phyloP scores from a whole-genome alignment of 768 basidiomycete genomes.

The Psilocybe cubensis region DNA sequence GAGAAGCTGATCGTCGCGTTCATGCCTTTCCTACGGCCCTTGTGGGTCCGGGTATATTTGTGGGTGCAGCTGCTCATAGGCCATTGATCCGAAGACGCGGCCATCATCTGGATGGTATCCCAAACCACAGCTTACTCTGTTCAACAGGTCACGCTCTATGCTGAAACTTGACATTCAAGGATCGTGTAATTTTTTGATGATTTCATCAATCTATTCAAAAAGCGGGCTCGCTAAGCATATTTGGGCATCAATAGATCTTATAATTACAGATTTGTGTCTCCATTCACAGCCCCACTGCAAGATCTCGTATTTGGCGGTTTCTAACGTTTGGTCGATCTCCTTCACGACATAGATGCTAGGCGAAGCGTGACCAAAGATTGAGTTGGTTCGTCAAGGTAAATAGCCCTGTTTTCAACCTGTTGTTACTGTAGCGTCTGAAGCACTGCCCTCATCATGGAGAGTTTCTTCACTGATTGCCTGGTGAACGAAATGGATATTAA shows the following conservation, averaged over 20 bases:
- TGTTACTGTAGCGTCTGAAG: slow-evolving; percentile 27
- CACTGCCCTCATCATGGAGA: slow-evolving; percentile 49
- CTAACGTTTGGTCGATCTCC: slow-evolving; percentile 25
- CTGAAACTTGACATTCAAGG: slow-evolving; percentile 23
- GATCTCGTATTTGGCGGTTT: slow-evolving; percentile 18
- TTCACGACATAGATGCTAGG: slow-evolving; percentile 22
- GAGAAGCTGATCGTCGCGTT: background rate
- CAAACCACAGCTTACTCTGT: slow-evolving; percentile 10
- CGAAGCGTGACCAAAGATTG: slow-evolving; percentile 10
- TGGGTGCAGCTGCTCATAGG: background rate
- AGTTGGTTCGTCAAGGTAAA: slow-evolving; percentile 24
- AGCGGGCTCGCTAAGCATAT: slow-evolving; percentile 3
- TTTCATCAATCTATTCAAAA: slow-evolving; percentile 9
- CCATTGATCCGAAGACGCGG: slow-evolving; percentile 11
- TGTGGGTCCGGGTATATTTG: slow-evolving; percentile 12
- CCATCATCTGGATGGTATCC: slow-evolving; percentile 2
- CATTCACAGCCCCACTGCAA: slow-evolving; percentile 22
- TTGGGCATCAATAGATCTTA: slow-evolving; percentile 14
- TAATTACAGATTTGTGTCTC: slow-evolving; percentile 17
- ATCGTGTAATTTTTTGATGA: slow-evolving; percentile 11
- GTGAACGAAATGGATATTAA: slow-evolving; percentile 42
- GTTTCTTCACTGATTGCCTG: slow-evolving; percentile 37
- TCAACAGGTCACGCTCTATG: slow-evolving; percentile 1
- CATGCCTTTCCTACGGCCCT: background rate
- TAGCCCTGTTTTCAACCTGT: slow-evolving; percentile 20